Evolutionary conservation across 371 early-diverging fungal genomes (phyloP), one percentile per base, ranked within the genome.

Genomic region (Circinella minor): DNA sequence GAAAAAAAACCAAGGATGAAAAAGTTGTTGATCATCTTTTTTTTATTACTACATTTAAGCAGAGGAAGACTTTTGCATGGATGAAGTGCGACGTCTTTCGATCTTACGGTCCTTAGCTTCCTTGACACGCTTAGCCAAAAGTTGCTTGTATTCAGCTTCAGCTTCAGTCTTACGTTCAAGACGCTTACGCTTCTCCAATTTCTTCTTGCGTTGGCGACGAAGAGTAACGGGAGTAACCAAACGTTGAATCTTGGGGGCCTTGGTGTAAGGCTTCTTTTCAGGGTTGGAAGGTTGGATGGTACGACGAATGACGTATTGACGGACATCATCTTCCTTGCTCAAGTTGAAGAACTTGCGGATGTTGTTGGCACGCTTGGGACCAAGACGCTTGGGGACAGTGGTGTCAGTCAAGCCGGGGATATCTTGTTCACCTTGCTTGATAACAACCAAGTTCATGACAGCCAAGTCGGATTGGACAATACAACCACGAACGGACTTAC

Each of bases 401-500:
- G 81, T 89, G 88, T 99, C 99, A 76, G 99, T 99, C 72, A 99
- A 89, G 68, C 99, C 99, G 73, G 96, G 94, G 78, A 99, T 94
- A 63, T 95, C 93, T 72, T 89, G 87, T 81, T 98, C 98, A 77
- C 99, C 97, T 87, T 96, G 94, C 93, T 98, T 97, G 77, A 98
- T 93, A 77, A 99, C 89, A 81, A 94, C 93, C 66, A 99, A 87
- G 74, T 97, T 94, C 73, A 99, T 86, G 71, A 95, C 99, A 59
- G 98, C 79, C 72, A 98, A 93, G 83, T 99, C 99, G 73, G 92
- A 86, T 67, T 91, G 97, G 77, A 99, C 98, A 72, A 99, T 99
- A 88, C 98, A 98, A 79, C 99, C 99, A 73, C 99, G 95, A 78
- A 99, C 99, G 55, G 96, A 95, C 91, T 99, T 99, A 85, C 99